These are phyloP conservation scores for Botrytis squamosa DNA, from an alignment of 2,329 filamentous ascomycete species.

Conservation along the genomic window DNA sequence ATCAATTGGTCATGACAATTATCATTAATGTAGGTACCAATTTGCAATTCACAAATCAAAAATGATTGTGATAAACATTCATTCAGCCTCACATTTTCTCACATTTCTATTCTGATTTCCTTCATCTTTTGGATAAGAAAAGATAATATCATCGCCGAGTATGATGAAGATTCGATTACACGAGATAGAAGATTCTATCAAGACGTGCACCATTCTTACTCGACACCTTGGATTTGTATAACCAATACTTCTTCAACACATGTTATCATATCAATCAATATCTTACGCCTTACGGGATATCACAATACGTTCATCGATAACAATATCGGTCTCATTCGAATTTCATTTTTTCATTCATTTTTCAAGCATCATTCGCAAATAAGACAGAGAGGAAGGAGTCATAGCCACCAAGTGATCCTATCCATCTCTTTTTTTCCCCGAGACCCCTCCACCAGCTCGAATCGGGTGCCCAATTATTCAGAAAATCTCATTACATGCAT, in stretches of 20 bases:
- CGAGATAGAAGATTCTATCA: slow-evolving; percentile 14
- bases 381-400: background rate
- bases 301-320: background rate
- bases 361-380: slow-evolving; percentile 4
- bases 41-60: background rate
- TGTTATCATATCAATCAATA: slow-evolving; percentile 16
- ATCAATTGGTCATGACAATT: background rate
- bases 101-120: background rate
- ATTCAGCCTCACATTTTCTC: background rate
- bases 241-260: slow-evolving; percentile 37
- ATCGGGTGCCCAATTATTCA: slow-evolving; percentile 24
- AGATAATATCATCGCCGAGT: background rate
- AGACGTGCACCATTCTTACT: slow-evolving; percentile 35
- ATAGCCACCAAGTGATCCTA: slow-evolving; percentile 21
- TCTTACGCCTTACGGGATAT: background rate
- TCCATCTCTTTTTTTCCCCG: background rate
- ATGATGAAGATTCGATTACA: slow-evolving; percentile 1
- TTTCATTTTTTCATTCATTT: background rate
- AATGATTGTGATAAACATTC: background rate
- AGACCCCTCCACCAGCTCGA: slow-evolving; percentile 22
- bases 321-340: background rate
- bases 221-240: slow-evolving; percentile 18
- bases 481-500: slow-evolving; percentile 22
- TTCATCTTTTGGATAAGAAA: background rate
- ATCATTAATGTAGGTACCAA: background rate